Conservation (phyloP, 371 early-diverging fungal species). For the Syncephalis plumigaleata region DNA sequence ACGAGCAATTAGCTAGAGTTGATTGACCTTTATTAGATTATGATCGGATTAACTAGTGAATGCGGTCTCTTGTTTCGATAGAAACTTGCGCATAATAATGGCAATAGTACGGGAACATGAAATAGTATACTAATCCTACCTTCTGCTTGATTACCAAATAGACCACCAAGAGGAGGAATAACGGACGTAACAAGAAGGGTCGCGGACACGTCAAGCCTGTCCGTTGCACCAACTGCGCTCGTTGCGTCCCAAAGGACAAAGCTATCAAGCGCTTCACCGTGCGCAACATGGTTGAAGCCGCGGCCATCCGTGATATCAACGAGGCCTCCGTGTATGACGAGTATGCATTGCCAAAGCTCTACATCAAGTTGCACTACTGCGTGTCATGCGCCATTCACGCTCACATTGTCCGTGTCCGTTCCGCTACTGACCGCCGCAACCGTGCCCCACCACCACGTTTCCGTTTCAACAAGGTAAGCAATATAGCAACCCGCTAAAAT, state of each 20-base stretch:
- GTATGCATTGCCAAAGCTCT: constrained; percentile 95
- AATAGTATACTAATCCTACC: no score
- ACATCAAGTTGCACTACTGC: constrained; percentile 96
- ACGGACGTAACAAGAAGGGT: constrained; percentile 97
- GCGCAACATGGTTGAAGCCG: constrained; percentile 96
- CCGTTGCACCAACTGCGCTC: constrained; percentile 97
- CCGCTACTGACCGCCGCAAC: constrained; percentile 75
- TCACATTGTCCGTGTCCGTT: constrained; percentile 94
- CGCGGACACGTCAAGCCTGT: constrained; percentile 95
- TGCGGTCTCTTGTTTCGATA: no score
- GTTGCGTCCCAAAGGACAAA: constrained; percentile 99
- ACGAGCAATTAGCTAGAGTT: no score
- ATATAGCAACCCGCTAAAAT: neutral
- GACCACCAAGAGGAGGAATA: constrained; percentile 97
- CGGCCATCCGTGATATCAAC: constrained; percentile 92
- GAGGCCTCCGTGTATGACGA: constrained; percentile 92
- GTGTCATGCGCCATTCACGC: constrained; percentile 98
- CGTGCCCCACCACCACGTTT: constrained; percentile 85
- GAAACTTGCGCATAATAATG: no score
- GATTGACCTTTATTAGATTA: no score
- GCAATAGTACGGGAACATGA: no score
- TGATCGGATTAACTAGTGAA: no score
- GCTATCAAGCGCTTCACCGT: constrained; percentile 97
- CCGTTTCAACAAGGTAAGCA: constrained; percentile 47
- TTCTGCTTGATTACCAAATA: no score